Conservation (phyloP, 148 eudicot species). For the Drosera capensis region DNA sequence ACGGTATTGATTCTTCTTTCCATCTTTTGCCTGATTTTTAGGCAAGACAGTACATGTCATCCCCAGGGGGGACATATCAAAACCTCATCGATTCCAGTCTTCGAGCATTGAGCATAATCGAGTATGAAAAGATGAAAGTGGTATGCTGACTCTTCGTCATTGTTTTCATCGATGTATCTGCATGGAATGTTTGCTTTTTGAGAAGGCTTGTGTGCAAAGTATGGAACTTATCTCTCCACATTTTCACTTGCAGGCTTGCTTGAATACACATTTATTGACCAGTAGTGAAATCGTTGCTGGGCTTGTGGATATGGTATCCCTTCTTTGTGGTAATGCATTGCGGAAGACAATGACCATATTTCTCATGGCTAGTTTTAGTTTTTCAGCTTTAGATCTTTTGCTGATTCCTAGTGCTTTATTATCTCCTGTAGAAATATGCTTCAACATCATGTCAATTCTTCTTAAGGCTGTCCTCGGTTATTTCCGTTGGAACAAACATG, state of each 20-base stretch:
- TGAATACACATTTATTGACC: conserved; percentile 25
- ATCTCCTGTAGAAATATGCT: conserved; percentile 33
- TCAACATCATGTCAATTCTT: conserved; percentile 38
- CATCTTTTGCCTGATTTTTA: conserved; percentile 11
- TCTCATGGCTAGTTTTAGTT: conserved; percentile 7
- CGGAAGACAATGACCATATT: conserved; percentile 4
- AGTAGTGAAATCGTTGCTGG: conserved; percentile 15
- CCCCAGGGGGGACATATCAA: conserved; percentile 12
- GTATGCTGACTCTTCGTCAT: conserved; percentile 23
- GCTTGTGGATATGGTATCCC: conserved; percentile 50
- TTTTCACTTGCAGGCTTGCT: conserved; percentile 28
- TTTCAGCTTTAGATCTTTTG: neutral
- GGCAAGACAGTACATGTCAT: conserved; percentile 33
- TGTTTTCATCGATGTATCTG: neutral
- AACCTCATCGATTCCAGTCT: conserved; percentile 22
- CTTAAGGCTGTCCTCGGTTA: conserved; percentile 41
- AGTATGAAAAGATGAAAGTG: conserved; percentile 30
- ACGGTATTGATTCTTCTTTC: conserved; percentile 3
- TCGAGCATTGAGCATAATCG: conserved; percentile 23
- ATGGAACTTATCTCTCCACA: neutral
- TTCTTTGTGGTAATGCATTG: conserved; percentile 40
- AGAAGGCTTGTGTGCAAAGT: neutral
- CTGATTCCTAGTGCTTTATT: conserved; percentile 6
- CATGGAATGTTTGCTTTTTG: neutral
- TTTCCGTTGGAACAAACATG: conserved; percentile 46